Evolutionary conservation across 495 filamentous ascomycete species (phyloP).

Genomic region (Neurospora sublineolata): DNA sequence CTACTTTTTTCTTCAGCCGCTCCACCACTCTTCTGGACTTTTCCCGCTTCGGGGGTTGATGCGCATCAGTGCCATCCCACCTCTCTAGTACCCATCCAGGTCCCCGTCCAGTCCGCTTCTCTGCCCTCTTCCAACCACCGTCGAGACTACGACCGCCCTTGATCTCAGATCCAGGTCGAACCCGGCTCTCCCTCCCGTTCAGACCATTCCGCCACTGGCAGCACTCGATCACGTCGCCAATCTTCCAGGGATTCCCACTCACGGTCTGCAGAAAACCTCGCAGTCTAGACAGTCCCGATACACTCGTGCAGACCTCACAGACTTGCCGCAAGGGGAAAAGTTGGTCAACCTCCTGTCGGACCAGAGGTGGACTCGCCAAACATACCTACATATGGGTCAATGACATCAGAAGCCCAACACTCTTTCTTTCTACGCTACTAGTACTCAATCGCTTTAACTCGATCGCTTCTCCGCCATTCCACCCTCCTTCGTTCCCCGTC

Average conservation of each 20-base stretch:
- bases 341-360: not conserved
- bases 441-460: not conserved
- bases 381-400: not conserved
- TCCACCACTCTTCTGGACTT: not conserved
- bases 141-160: not conserved
- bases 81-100: not conserved
- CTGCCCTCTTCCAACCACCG: not conserved
- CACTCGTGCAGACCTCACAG: not conserved
- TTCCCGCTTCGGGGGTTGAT: not conserved
- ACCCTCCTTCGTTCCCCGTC: not conserved
- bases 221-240: not conserved
- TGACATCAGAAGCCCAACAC: not conserved
- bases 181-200: not conserved
- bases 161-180: not conserved
- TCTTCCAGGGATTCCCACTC: not conserved
- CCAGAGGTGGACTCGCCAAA: not conserved
- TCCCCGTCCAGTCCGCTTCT: not conserved
- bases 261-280: not conserved
- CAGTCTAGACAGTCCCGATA: not conserved
- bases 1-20: not conserved
- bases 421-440: not conserved
- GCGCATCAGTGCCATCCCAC: not conserved
- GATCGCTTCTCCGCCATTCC: not conserved
- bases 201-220: not conserved
- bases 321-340: not conserved